phyloP scores from a whole-genome alignment of 768 basidiomycete genomes.

The Daedaleopsis nitida region DNA sequence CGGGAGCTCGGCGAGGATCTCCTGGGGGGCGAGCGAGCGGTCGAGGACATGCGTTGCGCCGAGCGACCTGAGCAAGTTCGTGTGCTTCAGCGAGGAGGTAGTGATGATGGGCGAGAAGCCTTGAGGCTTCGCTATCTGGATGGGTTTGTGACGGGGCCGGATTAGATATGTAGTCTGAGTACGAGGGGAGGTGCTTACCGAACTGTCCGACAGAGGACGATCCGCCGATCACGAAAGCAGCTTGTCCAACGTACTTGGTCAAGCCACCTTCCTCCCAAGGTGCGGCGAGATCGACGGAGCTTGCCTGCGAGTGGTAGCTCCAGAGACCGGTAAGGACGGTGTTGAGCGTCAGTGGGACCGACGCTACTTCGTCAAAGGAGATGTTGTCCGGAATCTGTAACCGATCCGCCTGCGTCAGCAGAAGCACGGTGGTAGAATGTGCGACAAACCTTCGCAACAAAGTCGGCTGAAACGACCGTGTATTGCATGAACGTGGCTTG shows the following conservation, averaged over 20 bases:
- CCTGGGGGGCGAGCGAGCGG: conserved; percentile 11
- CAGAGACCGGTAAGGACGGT: conserved; percentile 21
- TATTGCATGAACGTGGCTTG: too few relatives aligned
- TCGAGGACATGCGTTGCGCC: conserved; percentile 32
- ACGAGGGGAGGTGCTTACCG: conserved; percentile 20
- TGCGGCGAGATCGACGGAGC: conserved; percentile 21
- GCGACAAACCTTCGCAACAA: too few relatives aligned
- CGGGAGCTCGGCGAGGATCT: conserved; percentile 1
- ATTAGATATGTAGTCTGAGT: background rate
- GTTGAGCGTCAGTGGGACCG: conserved; percentile 25
- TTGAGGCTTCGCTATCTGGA: conserved; percentile 30
- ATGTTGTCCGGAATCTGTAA: too few relatives aligned
- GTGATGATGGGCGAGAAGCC: conserved; percentile 33
- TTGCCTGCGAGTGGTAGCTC: background rate
- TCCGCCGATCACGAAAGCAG: conserved; percentile 33
- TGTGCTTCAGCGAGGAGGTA: conserved; percentile 29
- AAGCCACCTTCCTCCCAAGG: conserved; percentile 28
- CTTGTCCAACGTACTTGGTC: conserved; percentile 33
- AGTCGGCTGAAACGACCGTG: too few relatives aligned
- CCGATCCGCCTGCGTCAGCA: too few relatives aligned
- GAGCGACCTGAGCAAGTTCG: conserved; percentile 23
- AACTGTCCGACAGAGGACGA: conserved; percentile 29
- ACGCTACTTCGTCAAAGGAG: too few relatives aligned
- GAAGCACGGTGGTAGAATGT: too few relatives aligned
- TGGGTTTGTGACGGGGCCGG: background rate